Base-by-base conservation (phyloP, 305 asterid species). In the Rubia peregrina region DNA sequence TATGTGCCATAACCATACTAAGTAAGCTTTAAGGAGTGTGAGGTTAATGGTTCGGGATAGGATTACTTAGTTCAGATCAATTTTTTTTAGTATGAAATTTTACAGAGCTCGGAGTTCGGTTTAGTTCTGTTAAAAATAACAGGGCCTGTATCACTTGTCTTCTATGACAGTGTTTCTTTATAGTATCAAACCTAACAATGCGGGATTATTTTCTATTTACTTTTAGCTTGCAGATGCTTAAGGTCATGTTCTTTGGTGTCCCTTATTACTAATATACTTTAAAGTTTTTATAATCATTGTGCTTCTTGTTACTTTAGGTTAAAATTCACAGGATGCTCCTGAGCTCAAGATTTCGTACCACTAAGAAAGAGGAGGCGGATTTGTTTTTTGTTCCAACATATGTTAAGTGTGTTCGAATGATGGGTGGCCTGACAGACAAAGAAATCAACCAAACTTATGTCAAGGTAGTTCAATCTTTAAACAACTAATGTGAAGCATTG, bases 381-480 rank as follows among this genome's bases (percentile, higher is more conserved):
- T 80, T 94, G 74, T 94, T 94, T 83, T 91, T 94, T 67, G 96
- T 91, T 78, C 96, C 99, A 4, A 78, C 89, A 64, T 94, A 94
- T 80, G 91, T 89, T 67, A 94, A 94, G 80, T 94, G 97, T 79
- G 96, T 88, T 13, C 85, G 97, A 63, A 87, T 87, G 95, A 91
- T 89, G 96, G 96, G 97, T 46, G 96, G 96, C 61, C 83, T 94
- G 76, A 89, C 71, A 65, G 97, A 94, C 80, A 94, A 88, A 77
- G 97, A 91, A 87, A 94, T 94, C 80, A 89, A 91, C 84, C 91
- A 83, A 71, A 87, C 96, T 57, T 91, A 89, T 72, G 95, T 87
- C 61, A 85, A 91, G 95, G 99, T 89, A 84, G 67, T 77, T 56
- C 71, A 65, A 9, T 22, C 38, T 61, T 22, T 48, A n/a, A n/a